Base-by-base conservation (phyloP, 176 grass and related monocot species). In the Tuctoria greenei region DNA sequence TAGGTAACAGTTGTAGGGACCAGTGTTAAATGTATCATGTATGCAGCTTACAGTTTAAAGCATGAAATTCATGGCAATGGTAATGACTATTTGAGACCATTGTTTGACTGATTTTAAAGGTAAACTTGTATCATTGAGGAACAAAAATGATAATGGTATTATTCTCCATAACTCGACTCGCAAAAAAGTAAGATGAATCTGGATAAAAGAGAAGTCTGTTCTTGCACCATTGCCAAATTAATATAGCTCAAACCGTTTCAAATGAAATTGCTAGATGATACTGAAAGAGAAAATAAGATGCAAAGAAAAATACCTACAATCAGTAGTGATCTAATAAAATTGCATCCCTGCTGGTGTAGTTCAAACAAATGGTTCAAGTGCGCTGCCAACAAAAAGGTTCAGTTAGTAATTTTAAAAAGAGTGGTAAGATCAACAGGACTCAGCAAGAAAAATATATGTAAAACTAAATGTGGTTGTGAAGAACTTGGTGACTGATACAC, bases 321-420 rank as follows among this genome's bases (percentile, higher is more conserved):
- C 23, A 92, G 87, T 79, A 98, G 78, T 39, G 95, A 88, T 81
- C 83, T 92, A 71, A 81, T 65, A 89, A 98, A 84, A 50, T 75
- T 92, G 51, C 86, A 88, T 86, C 86, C 83, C 65, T 79, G 86
- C 34, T 90, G 86, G 42, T 62, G 88, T 64, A 98, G 86, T 72
- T 98, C 91, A 39, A 93, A 82, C 65, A 92, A 90, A 76, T 98
- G 86, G 66, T 98, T 92, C 15, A 94, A 81, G 61, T 98, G 95
- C 56, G 95, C 91, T 98, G 88, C 65, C 67, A 89, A 83, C 61
- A 86, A 11, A 74, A 71, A 77, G 28, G 20, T 58, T 61, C 61
- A 39, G 60, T 80, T 77, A 69, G 2, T 57, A 67, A 81, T 5
- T 49, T 17, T n/a, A n/a, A 55, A 17, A 72, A 49, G n/a, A 68